Evolutionary conservation across 106 monocot genomes (phyloP).

Genomic region (Dioscorea alata): DNA sequence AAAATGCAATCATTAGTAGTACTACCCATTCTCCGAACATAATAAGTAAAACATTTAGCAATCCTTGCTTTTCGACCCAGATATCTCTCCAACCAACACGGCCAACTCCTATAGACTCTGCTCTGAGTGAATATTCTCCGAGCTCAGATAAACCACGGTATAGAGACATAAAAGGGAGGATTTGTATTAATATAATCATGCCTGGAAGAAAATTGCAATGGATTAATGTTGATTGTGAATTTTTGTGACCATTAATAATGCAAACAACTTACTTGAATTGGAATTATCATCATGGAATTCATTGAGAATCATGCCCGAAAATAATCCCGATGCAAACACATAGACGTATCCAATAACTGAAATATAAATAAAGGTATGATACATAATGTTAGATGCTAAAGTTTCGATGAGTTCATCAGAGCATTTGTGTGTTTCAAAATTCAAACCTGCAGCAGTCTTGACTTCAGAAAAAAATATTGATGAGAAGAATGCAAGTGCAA

Average conservation of each 20-base stretch:
- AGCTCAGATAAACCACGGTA: constrained; percentile 26
- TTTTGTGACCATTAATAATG: background rate
- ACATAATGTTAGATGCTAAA: background rate
- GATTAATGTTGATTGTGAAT: background rate
- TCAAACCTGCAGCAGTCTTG: constrained; percentile 36
- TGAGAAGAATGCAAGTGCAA: constrained; percentile 34
- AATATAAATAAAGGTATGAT: background rate
- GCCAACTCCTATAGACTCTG: background rate
- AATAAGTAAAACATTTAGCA: constrained; percentile 7
- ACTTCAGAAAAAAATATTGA: constrained; percentile 37
- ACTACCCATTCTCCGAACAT: constrained; percentile 27
- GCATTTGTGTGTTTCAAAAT: background rate
- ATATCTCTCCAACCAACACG: constrained; percentile 9
- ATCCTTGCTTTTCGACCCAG: constrained; percentile 2
- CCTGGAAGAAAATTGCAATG: constrained; percentile 3
- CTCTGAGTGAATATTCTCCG: constrained; percentile 5
- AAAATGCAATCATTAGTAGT: constrained; percentile 13
- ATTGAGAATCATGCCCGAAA: constrained; percentile 8
- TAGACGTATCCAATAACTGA: constrained; percentile 22
- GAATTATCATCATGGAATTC: constrained; percentile 10
- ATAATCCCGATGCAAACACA: constrained; percentile 24
- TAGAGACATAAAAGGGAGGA: constrained; percentile 19
- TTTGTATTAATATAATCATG: constrained; percentile 1
- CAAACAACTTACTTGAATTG: constrained; percentile 16
- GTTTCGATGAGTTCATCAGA: background rate